Conservation (phyloP, 257 asterid genomes). For the Knoxia roxburghii region DNA sequence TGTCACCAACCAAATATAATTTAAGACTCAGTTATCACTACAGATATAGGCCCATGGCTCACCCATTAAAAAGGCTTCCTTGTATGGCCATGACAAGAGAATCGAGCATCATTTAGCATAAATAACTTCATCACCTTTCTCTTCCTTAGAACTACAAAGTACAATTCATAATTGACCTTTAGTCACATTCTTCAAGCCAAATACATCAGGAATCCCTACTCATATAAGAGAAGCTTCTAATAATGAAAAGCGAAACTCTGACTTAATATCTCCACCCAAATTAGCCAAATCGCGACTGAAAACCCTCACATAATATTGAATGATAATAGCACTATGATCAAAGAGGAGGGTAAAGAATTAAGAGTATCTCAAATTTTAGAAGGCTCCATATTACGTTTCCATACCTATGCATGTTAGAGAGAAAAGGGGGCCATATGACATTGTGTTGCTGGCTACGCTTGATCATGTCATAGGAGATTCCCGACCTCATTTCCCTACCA, state of each 20-base stretch:
- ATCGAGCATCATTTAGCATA: background rate
- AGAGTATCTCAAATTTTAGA: background rate
- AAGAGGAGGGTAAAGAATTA: background rate
- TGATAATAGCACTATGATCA: background rate
- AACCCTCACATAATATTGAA: background rate
- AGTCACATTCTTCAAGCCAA: background rate
- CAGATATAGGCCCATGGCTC: no score
- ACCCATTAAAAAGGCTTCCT: background rate
- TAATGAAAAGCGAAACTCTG: background rate
- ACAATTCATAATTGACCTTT: background rate
- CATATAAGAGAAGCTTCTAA: background rate
- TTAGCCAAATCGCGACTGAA: background rate
- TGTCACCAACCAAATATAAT: background rate
- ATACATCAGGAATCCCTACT: background rate
- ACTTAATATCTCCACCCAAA: background rate
- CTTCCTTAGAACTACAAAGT: background rate
- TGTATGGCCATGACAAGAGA: background rate
- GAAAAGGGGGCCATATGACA: no score
- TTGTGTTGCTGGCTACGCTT: no score
- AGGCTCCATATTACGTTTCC: background rate
- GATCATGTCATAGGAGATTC: conserved; percentile 1
- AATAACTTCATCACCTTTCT: no score
- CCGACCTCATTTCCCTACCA: background rate
- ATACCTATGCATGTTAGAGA: background rate
- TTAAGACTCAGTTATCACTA: no score